Evolutionary conservation across 176 grass and related monocot genomes (phyloP).

Genomic region (Rhynchospora pubera): DNA sequence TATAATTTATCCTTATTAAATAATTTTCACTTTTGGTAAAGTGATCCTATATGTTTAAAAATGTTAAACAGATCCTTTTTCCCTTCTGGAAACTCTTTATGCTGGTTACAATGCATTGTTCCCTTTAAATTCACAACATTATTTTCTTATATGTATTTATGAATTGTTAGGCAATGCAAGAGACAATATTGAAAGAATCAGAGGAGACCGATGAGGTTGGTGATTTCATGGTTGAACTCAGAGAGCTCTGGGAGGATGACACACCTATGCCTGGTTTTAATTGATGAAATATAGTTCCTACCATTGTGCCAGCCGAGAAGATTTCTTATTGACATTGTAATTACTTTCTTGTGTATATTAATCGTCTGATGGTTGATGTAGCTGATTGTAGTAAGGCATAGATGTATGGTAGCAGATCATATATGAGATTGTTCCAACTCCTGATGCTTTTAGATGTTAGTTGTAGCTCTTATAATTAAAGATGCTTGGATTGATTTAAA

Average conservation of each 20-base stretch:
- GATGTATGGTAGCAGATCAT: not conserved
- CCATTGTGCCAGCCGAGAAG: not conserved
- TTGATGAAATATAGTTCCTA: not conserved
- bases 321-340: conserved; percentile 11
- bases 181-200: conserved; percentile 43
- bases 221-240: conserved; percentile 63
- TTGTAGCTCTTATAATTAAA: not conserved
- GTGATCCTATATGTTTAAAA: not conserved
- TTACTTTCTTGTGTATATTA: conserved; percentile 4
- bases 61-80: not conserved
- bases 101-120: not conserved
- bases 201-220: conserved; percentile 43
- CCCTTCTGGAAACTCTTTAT: not conserved
- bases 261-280: conserved; percentile 35
- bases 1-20: not conserved
- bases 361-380: not conserved
- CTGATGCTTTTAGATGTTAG: not conserved
- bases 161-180: conserved; percentile 55
- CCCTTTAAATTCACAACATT: not conserved
- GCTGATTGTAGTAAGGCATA: conserved; percentile 8
- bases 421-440: not conserved
- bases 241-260: conserved; percentile 74
- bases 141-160: not conserved
- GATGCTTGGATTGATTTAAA: not conserved
- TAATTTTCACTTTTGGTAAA: not conserved